Conservation (phyloP, 2,329 filamentous ascomycete genomes). For the Penicillium sp. region DNA sequence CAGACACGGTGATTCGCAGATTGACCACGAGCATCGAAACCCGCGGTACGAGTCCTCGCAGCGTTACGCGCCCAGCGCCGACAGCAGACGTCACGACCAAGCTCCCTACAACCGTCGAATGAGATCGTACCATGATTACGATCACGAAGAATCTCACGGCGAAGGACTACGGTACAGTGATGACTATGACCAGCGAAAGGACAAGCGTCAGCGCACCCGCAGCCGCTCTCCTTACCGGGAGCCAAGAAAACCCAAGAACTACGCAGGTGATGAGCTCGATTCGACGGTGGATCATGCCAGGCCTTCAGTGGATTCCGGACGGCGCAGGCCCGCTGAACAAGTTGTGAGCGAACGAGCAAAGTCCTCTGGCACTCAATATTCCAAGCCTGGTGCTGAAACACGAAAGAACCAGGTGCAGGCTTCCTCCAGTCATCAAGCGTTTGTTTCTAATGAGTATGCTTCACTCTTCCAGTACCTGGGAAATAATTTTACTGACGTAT, state of each 20-base stretch:
- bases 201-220: conserved; percentile 60
- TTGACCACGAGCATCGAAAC: conserved; percentile 28
- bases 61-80: conserved; percentile 40
- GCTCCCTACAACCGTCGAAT: conserved; percentile 43
- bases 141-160: conserved; percentile 47
- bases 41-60: conserved; percentile 35
- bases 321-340: conserved; percentile 58
- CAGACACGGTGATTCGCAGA: conserved; percentile 41
- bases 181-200: conserved; percentile 50
- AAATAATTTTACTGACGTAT: conserved; percentile 13
- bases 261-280: conserved; percentile 39
- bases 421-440: conserved; percentile 41
- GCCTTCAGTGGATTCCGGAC: conserved; percentile 40
- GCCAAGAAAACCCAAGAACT: conserved; percentile 40
- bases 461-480: background rate
- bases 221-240: conserved; percentile 52
- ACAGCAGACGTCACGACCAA: conserved; percentile 42
- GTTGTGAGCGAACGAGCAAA: conserved; percentile 66
- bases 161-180: conserved; percentile 52
- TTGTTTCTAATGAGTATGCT: conserved; percentile 47
- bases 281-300: conserved; percentile 27
- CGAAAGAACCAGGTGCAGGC: conserved; percentile 61
- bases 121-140: conserved; percentile 54
- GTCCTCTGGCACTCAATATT: conserved; percentile 60
- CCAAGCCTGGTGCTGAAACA: conserved; percentile 69